A percentile compares a stretch with the other conserved stretches of the same genome.
phyloP scores from a whole-genome alignment of 2,329 filamentous ascomycete genomes.

The Colletotrichum simmondsii region DNA sequence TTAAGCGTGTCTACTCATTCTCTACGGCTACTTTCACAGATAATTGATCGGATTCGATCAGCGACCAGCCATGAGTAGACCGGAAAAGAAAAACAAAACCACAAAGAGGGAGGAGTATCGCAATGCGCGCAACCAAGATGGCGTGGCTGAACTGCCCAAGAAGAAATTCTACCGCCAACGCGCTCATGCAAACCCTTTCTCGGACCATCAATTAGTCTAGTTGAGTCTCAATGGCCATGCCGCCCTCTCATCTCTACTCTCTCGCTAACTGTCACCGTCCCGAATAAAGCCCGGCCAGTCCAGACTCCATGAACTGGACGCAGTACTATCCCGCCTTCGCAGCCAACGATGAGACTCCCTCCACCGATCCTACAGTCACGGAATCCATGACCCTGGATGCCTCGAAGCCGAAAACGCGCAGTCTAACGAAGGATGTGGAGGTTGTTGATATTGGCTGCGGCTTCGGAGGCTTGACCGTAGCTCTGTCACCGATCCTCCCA shows the following conservation, averaged over 20 bases:
- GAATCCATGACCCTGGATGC: constrained; percentile 30
- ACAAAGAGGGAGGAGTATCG: constrained; percentile 76
- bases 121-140: constrained; percentile 62
- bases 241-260: not conserved
- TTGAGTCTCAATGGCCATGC: constrained; percentile 48
- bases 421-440: constrained; percentile 77
- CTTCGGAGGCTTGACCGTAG: constrained; percentile 91
- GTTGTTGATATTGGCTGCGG: constrained; percentile 98
- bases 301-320: constrained; percentile 92
- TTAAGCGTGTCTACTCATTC: not conserved
- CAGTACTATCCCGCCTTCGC: constrained; percentile 82
- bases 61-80: constrained; percentile 46
- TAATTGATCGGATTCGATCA: not conserved
- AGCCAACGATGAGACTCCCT: constrained; percentile 41
- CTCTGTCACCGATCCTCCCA: constrained; percentile 83
- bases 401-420: constrained; percentile 42
- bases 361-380: not conserved
- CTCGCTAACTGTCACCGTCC: not conserved
- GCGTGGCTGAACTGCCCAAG: constrained; percentile 75
- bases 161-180: constrained; percentile 98
- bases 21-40: not conserved
- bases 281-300: constrained; percentile 74
- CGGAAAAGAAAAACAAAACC: constrained; percentile 62
- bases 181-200: constrained; percentile 98
- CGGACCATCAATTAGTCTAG: constrained; percentile 92